Evolutionary conservation across 2,329 filamentous ascomycete species (phyloP), one percentile per base, ranked within the genome.

Genomic region (Penicillium expansum): DNA sequence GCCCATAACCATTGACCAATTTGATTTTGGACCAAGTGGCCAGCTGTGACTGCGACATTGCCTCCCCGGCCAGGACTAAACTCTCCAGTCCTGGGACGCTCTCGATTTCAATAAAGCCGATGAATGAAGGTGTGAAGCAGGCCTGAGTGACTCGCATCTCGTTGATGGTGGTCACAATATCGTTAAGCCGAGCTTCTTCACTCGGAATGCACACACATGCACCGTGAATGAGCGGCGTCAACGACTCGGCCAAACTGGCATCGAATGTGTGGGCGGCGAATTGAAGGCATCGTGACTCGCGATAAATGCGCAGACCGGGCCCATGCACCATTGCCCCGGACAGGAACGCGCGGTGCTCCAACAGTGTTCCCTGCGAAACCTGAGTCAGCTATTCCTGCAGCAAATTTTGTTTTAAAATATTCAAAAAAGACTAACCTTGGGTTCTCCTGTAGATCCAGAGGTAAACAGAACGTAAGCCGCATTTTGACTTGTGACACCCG

Each of bases 81-180:
- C 65, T 72, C 33, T 76, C 71, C 24, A 83, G 66, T 6, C 68
- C 69, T 3, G 77, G 76, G 7, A 82, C 72, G 13, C 75, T 73
- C 2, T 72, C 67, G 1, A 77, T 75, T 18, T 75, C 67, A 42
- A 83, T 62, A 8, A 81, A 74, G 20, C 74, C 67, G 2, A 85
- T 82, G 30, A 88, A 79, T 0, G 83, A 79, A 1, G 85, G 82
- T 0, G 86, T 88, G 67, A 88, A 79, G 65, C 82, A 81, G 2
- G 79, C 81, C 74, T 78, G 79, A 39, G 77, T 82, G 32, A 82
- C 79, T 9, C 77, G 70, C 77, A 83, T 81, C 0, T 77, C 67
- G n/a, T 79, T 78, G 37, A 86, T 82, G 1, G 76, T 76, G 0
- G 74, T 75, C 1, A 76, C 74, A 13, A 86, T 76, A 52, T 84